Base-by-base conservation (phyloP, 2,329 filamentous ascomycete species). In the Arthrobotrys sinensis region DNA sequence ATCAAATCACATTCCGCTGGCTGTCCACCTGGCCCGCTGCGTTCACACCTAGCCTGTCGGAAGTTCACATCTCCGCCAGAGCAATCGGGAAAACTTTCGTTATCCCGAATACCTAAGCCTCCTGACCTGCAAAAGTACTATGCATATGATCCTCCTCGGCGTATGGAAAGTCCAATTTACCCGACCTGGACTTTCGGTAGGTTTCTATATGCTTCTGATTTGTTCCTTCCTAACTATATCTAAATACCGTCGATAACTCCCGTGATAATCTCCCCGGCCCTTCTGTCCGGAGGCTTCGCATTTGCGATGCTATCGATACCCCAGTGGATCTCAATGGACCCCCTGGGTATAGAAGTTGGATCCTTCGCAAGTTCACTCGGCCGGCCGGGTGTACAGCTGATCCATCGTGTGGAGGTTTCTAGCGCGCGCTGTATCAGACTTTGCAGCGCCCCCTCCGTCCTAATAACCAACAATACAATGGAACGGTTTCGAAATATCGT, bases 291-390 rank as follows among this genome's bases (percentile, higher is more conserved):
- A 28, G 16, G 24, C 55, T 28, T 60, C 55, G n/a, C 24, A 43
- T 43, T 19, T 16, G 55, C 28, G 36, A 60, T 60, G 19, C 2
- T n/a, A 32, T 50, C 7, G 10, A 10, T 16, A 2, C 50, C 14
- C 32, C 52, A 16, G 21, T 8, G 1, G n/a, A 5, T 40, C 52
- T 12, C 8, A 34, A n/a, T 3, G 11, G 5, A 53, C n/a, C 1
- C 8, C 50, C 50, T 3, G 2, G 1, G 6, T 24, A 19, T 34
- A 28, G 28, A 53, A 57, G 7, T 28, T 43, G 19, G 36, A 60
- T 60, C 55, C 55, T 60, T 60, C 55, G 40, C 55, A 60, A 60
- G 36, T 28, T n/a, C 34, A 24, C 12, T 40, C 55, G 55, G 24
- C 55, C 36, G 55, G 55, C 34, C 28, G 36, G 34, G 24, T 12